Evolutionary conservation across 2,329 filamentous ascomycete species (phyloP).

Genomic region (Aspergillus sp.): DNA sequence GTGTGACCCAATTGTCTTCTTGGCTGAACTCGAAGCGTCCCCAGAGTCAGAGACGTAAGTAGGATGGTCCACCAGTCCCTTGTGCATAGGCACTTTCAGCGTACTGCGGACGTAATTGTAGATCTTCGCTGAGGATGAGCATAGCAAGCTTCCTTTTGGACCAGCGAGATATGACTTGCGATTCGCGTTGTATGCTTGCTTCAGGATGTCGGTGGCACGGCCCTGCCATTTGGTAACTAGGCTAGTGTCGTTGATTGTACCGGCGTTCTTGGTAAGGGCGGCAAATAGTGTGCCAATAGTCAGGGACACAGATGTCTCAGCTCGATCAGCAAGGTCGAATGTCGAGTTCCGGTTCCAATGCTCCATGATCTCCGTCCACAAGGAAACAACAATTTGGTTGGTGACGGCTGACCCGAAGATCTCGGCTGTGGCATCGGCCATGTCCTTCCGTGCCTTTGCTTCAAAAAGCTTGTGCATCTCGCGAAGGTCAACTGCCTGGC

Average conservation of each 20-base stretch:
- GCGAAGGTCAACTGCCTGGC: conserved; percentile 59
- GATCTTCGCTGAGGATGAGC: conserved; percentile 29
- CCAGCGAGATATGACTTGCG: conserved; percentile 16
- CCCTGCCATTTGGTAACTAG: conserved; percentile 7
- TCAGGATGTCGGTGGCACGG: not conserved
- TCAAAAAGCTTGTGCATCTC: conserved; percentile 25
- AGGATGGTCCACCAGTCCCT: conserved; percentile 31
- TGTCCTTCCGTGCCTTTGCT: not conserved
- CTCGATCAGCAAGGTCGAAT: conserved; percentile 14
- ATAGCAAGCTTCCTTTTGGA: conserved; percentile 24
- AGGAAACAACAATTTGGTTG: not conserved
- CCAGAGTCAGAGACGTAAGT: conserved; percentile 9
- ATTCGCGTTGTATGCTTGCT: conserved; percentile 10
- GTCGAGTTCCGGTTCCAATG: conserved; percentile 17
- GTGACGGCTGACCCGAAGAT: not conserved
- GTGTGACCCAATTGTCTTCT: conserved; percentile 24
- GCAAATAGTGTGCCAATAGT: conserved; percentile 8
- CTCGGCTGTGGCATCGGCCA: not conserved
- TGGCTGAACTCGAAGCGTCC: not conserved
- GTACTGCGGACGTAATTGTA: conserved; percentile 38
- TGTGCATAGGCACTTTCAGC: conserved; percentile 34
- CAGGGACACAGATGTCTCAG: not conserved
- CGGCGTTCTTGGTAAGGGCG: not conserved
- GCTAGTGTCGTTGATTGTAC: not conserved
- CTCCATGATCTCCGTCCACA: conserved; percentile 18